Evolutionary conservation across 148 eudicot species (phyloP), one percentile per base, ranked within the genome.

Genomic region (Arctostaphylos glauca): DNA sequence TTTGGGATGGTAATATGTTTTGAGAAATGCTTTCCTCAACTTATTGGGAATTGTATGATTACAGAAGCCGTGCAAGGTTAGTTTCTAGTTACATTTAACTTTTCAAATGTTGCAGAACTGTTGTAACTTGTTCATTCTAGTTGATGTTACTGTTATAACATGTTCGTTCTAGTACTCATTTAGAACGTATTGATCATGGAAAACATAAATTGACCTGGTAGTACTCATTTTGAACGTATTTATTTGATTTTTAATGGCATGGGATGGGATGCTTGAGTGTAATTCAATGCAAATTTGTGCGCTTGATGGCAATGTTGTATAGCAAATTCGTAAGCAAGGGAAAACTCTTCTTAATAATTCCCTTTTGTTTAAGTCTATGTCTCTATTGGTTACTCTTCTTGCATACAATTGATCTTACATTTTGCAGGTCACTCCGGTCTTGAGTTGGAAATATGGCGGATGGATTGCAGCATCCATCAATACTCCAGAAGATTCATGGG

Each of bases 401-500:
- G 23, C 47, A 53, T 15, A 5, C 13, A 41, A 56, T 43, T 48
- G 12, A 77, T 77, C 13, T 56, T 56, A 41, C 25, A 2, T 25
- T 77, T 54, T 77, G 38, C 81, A 58, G 81, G 81, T 78, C 70
- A 43, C 70, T 21, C 38, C 38, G 1, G 13, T n/a, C 31, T 44
- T 78, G 74, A 47, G 73, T 7, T 60, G 3, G 1, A 46, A 88
- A 80, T 78, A 91, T 91, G 95, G 82, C 83, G 15, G 90, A 92
- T 76, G 88, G 85, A 80, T 81, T 87, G 67, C 85, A 74, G 21
- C 83, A 85, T 86, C 86, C 89, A 21, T 87, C 93, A 72, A 58
- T 87, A 64, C 83, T 83, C 80, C 88, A 81, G 58, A 91, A 87
- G 81, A 75, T 91, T 62, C 89, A 85, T 16, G 87, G 91, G 68